A percentile compares a stretch with the other conserved stretches of the same genome.
phyloP scores from a whole-genome alignment of 192 early-diverging fungal genomes.

The Backusella tuberculispora region DNA sequence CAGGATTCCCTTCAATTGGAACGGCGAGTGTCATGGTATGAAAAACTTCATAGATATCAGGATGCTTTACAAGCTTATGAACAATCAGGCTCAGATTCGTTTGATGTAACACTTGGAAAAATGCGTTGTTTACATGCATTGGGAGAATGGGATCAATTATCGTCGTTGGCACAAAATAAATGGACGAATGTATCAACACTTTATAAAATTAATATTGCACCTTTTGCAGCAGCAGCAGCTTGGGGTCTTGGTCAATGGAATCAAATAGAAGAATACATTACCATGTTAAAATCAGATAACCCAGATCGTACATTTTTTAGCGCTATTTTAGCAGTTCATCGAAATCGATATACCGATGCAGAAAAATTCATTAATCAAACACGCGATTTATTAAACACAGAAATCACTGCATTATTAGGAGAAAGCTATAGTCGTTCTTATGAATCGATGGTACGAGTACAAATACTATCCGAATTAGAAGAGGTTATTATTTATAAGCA shows the following conservation, averaged over 20 bases:
- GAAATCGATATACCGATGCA: conserved; percentile 77
- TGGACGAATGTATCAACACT: conserved; percentile 65
- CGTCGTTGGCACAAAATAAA: conserved; percentile 76
- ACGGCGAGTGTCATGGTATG: conserved; percentile 90
- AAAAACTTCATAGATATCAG: conserved; percentile 93
- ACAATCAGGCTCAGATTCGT: conserved; percentile 70
- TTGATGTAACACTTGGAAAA: conserved; percentile 77
- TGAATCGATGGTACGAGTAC: conserved; percentile 83
- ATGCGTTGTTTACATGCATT: conserved; percentile 93
- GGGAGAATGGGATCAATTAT: conserved; percentile 92
- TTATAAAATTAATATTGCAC: conserved; percentile 76
- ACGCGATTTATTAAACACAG: conserved; percentile 80
- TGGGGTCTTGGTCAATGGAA: conserved; percentile 91
- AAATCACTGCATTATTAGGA: conserved; percentile 82
- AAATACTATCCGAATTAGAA: conserved; percentile 97
- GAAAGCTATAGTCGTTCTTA: conserved; percentile 97
- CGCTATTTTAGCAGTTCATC: conserved; percentile 83
- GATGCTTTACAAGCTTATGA: conserved; percentile 90
- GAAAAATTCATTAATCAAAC: conserved; percentile 77
- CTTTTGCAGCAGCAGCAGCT: conserved; percentile 86
- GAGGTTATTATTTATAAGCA: conserved; percentile 94
- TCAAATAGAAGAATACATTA: conserved; percentile 89
- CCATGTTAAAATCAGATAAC: conserved; percentile 72
- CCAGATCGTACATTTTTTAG: conserved; percentile 85
- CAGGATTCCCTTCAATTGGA: conserved; percentile 82